Conservation (phyloP, 2,329 filamentous ascomycete genomes). For the Fusarium fujikuroi region DNA sequence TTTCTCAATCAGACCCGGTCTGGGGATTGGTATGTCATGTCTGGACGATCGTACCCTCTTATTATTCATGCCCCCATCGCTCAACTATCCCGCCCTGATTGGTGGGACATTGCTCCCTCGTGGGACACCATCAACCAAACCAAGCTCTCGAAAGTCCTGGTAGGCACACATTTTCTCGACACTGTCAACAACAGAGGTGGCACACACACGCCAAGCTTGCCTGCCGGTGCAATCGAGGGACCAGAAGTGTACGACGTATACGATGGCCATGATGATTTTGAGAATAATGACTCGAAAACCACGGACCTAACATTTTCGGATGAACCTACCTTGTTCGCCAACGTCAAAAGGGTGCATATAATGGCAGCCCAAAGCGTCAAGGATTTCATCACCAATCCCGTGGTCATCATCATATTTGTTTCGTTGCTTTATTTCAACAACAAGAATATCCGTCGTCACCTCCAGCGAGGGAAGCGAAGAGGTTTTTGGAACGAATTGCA, state of each 20-base stretch:
- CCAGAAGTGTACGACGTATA: slow-evolving; percentile 8
- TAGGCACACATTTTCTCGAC: slow-evolving; percentile 77
- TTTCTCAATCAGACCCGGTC: slow-evolving; percentile 87
- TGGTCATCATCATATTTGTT: slow-evolving; percentile 59
- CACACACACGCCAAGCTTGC: slow-evolving; percentile 53
- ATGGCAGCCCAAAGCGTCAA: slow-evolving; percentile 61
- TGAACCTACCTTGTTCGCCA: slow-evolving; percentile 59
- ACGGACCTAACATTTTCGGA: slow-evolving; percentile 45
- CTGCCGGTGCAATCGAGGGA: slow-evolving; percentile 48
- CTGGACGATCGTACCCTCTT: slow-evolving; percentile 84
- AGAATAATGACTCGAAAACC: slow-evolving; percentile 48
- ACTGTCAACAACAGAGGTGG: slow-evolving; percentile 45
- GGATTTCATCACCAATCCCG: slow-evolving; percentile 67
- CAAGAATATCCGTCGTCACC: slow-evolving; percentile 57
- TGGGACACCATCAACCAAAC: slow-evolving; percentile 54
- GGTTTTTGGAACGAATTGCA: slow-evolving; percentile 45
- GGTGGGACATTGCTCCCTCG: slow-evolving; percentile 56
- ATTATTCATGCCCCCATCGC: slow-evolving; percentile 74
- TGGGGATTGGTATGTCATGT: slow-evolving; percentile 96
- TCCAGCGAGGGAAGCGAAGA: slow-evolving; percentile 48
- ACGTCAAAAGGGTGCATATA: slow-evolving; percentile 62
- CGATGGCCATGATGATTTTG: slow-evolving; percentile 41
- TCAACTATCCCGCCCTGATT: slow-evolving; percentile 58
- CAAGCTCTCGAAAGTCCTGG: slow-evolving; percentile 69
- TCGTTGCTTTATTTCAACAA: slow-evolving; percentile 56